Percentiles rank a stretch among this genome's conserved stretches.
Evolutionary conservation across 1,284 basidiomycete species (phyloP).

Genomic region (Microbotryum silenes-acaulis): DNA sequence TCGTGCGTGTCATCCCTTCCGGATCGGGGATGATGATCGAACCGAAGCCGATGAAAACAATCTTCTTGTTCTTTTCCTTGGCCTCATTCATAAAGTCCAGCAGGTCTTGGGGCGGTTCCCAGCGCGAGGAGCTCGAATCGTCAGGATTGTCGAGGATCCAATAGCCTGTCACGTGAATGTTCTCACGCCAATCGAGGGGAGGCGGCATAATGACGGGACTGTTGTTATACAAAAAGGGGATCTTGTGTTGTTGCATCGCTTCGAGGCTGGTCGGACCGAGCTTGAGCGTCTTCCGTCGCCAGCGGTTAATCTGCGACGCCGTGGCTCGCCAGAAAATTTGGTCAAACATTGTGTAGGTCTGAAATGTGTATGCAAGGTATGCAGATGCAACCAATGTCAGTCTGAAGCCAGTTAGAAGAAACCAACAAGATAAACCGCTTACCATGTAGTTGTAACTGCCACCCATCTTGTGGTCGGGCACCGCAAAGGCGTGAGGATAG

Average conservation of each 20-base stretch:
- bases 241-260: constrained; percentile 89
- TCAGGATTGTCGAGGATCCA: constrained; percentile 92
- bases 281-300: constrained; percentile 71
- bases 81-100: constrained; percentile 73
- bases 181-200: constrained; percentile 95
- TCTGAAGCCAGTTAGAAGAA: neutral
- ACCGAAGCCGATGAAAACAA: constrained; percentile 98
- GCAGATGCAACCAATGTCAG: neutral
- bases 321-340: constrained; percentile 96
- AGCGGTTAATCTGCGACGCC: constrained; percentile 87
- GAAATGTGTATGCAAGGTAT: neutral
- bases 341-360: constrained; percentile 62
- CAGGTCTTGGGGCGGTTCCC: constrained; percentile 73
- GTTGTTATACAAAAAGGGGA: constrained; percentile 93
- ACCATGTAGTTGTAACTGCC: constrained; percentile 98
- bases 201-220: constrained; percentile 61
- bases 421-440: constrained; percentile 26
- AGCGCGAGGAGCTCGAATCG: constrained; percentile 61
- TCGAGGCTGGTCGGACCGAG: constrained; percentile 77
- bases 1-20: constrained; percentile 76
- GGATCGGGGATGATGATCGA: constrained; percentile 93
- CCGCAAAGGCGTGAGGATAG: constrained; percentile 96
- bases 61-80: constrained; percentile 65
- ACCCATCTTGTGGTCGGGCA: constrained; percentile 89
- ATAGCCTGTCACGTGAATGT: constrained; percentile 93